These are phyloP conservation scores for Claviceps pusilla DNA, from an alignment of 2,329 filamentous ascomycete species.

Conservation along the genomic window DNA sequence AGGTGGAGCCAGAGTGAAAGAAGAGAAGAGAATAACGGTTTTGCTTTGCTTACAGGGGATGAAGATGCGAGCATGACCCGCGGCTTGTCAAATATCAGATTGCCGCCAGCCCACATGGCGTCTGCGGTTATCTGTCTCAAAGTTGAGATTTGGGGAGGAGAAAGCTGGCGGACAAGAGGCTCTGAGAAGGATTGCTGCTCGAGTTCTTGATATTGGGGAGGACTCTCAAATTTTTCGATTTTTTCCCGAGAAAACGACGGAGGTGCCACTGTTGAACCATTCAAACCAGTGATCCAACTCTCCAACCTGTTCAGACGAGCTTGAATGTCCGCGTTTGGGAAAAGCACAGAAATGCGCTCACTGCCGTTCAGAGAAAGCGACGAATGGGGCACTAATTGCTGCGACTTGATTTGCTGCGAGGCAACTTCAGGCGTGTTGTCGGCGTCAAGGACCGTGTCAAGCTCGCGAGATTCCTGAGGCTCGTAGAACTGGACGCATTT, in stretches of 20 bases:
- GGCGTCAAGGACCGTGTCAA: background rate
- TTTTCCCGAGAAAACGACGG: background rate
- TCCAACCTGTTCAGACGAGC: constrained; percentile 1
- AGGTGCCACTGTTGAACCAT: background rate
- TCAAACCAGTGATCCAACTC: background rate
- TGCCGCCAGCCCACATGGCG: background rate
- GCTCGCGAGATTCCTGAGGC: background rate
- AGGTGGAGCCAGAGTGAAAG: too few species aligned
- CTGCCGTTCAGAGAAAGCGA: background rate
- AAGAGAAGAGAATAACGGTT: background rate
- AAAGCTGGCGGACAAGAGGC: background rate
- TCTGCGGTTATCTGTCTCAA: background rate
- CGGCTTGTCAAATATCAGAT: background rate
- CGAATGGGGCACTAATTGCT: background rate
- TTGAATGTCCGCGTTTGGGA: background rate
- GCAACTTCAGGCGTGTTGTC: background rate
- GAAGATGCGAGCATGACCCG: background rate
- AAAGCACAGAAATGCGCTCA: background rate
- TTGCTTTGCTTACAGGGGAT: background rate
- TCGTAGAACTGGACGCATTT: constrained; percentile 9
- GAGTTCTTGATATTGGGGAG: background rate
- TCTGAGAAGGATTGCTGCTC: background rate
- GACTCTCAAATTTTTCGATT: background rate
- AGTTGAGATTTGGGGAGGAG: background rate
- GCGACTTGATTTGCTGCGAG: background rate